phyloP scores from a whole-genome alignment of 352 stramenopile genomes.

The Globisporangium alternatum region DNA sequence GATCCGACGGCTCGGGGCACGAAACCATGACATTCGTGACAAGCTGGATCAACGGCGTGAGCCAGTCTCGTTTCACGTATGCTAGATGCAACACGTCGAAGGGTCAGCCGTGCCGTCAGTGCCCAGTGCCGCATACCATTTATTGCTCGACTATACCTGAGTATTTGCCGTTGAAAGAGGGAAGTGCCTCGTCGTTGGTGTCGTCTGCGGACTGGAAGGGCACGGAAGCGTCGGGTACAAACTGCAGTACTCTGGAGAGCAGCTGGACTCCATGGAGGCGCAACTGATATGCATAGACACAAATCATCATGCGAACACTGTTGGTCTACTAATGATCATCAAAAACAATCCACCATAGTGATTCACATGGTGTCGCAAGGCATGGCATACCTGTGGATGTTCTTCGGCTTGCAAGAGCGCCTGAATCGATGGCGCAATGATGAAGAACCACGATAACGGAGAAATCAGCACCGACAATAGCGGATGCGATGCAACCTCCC shows the following conservation, averaged over 20 bases:
- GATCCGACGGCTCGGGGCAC: constrained; percentile 39
- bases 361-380: no score
- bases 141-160: constrained; percentile 1
- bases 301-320: no score
- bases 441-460: constrained; percentile 46
- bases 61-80: constrained; percentile 45
- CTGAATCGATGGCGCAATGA: constrained; percentile 35
- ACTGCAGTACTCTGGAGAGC: constrained; percentile 2
- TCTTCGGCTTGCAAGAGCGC: constrained; percentile 38
- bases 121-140: not conserved
- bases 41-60: constrained; percentile 54
- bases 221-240: not conserved
- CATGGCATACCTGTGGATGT: constrained; percentile 21
- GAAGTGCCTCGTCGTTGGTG: not conserved
- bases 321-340: no score
- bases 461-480: constrained; percentile 20
- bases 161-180: constrained; percentile 11
- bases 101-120: not conserved
- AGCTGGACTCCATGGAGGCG: constrained; percentile 9
- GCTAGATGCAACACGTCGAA: constrained; percentile 16
- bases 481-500: not conserved
- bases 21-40: constrained; percentile 74
- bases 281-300: not conserved
- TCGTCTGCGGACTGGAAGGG: not conserved
- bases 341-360: no score